Percentiles rank a stretch among this genome's conserved stretches.
Conservation (phyloP, 306 rosid genomes). For the Senna tora region DNA sequence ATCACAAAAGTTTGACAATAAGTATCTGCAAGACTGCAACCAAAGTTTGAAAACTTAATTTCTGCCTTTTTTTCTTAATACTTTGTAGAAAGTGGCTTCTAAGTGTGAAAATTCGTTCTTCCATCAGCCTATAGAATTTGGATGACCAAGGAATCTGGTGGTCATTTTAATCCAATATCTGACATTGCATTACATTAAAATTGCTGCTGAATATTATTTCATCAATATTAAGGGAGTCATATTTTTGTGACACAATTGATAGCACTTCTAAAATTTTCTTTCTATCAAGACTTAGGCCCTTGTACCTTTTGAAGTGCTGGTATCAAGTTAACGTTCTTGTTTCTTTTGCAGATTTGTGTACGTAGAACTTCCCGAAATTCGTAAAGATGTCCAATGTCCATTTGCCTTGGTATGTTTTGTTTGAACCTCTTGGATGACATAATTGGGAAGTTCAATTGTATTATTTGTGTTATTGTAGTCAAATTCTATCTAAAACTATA, state of each 20-base stretch:
- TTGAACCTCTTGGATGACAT: slow-evolving; percentile 22
- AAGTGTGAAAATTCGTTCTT: neutral
- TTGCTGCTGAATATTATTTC: neutral
- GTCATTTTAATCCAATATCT: slow-evolving; percentile 1
- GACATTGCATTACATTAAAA: neutral
- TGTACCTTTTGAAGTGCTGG: neutral
- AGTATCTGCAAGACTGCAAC: neutral
- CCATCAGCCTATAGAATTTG: neutral
- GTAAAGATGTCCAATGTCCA: slow-evolving; percentile 81
- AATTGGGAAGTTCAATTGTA: slow-evolving; percentile 15
- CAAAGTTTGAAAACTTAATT: slow-evolving; percentile 7
- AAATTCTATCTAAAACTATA: slow-evolving; percentile 15
- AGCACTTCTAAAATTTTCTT: neutral
- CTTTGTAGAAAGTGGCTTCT: slow-evolving; percentile 11
- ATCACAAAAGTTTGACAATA: neutral
- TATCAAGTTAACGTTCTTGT: slow-evolving; percentile 31
- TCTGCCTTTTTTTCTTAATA: slow-evolving; percentile 2
- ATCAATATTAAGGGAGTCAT: slow-evolving; percentile 1
- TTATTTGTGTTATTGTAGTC: slow-evolving; percentile 26
- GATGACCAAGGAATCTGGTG: slow-evolving; percentile 3
- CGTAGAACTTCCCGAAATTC: slow-evolving; percentile 59
- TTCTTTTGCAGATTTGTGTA: slow-evolving; percentile 58
- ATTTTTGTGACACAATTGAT: slow-evolving; percentile 4
- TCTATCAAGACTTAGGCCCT: neutral
- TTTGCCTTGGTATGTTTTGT: slow-evolving; percentile 70